Evolutionary conservation across 2,329 filamentous ascomycete species (phyloP).

Genomic region (Penicillium capsulatum): DNA sequence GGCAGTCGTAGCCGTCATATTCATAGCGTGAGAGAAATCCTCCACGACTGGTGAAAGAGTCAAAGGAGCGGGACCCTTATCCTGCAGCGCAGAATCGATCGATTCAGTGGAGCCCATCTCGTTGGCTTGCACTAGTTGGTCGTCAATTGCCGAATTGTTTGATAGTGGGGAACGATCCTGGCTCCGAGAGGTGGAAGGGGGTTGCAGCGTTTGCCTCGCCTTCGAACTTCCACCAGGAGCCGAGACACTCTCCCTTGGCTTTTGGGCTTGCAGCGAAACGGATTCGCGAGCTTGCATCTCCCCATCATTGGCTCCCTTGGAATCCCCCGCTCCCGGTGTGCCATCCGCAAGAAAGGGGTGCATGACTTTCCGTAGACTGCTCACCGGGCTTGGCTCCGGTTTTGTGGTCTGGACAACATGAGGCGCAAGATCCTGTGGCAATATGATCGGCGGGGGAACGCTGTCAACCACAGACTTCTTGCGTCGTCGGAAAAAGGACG

Average conservation of each 20-base stretch:
- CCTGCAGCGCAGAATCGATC: slow-evolving; percentile 17
- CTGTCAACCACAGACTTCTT: slow-evolving; percentile 81
- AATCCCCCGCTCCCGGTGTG: slow-evolving; percentile 17
- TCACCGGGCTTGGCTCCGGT: slow-evolving; percentile 59
- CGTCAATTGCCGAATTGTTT: slow-evolving; percentile 36
- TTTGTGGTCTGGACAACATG: slow-evolving; percentile 29
- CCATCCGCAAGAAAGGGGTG: slow-evolving; percentile 65
- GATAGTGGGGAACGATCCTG: slow-evolving; percentile 33
- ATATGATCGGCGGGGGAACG: slow-evolving; percentile 55
- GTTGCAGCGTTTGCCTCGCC: slow-evolving; percentile 28
- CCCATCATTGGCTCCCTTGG: slow-evolving; percentile 14
- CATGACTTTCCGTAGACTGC: slow-evolving; percentile 82
- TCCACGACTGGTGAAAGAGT: slow-evolving; percentile 28
- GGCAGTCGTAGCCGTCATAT: slow-evolving; percentile 11
- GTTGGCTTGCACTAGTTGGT: slow-evolving; percentile 18
- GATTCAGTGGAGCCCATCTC: slow-evolving; percentile 18
- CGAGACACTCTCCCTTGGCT: slow-evolving; percentile 25
- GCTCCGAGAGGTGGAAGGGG: slow-evolving; percentile 20
- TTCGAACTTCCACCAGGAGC: slow-evolving; percentile 22
- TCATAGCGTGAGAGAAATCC: slow-evolving; percentile 23
- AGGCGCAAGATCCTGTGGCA: slow-evolving; percentile 44
- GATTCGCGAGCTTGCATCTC: slow-evolving; percentile 17
- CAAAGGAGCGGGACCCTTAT: slow-evolving; percentile 14
- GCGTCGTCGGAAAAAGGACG: slow-evolving; percentile 86
- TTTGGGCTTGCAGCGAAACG: slow-evolving; percentile 17